These are phyloP conservation scores for Puccinia polysora DNA, from an alignment of 1,284 basidiomycete genomes.

Conservation along the genomic window DNA sequence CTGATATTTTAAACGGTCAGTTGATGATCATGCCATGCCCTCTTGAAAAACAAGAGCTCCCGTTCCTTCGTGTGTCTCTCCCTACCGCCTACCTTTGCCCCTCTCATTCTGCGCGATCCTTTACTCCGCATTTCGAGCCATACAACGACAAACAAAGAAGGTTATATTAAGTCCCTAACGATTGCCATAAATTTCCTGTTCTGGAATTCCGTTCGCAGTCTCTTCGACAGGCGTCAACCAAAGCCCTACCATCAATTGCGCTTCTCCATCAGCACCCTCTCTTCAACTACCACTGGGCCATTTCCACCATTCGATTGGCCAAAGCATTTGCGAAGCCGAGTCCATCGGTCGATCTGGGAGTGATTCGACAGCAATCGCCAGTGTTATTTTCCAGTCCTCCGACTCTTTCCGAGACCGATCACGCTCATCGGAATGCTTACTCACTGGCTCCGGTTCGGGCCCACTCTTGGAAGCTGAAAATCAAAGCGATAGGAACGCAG, in stretches of 20 bases:
- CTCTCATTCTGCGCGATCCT: not conserved
- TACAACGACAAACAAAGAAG: not conserved
- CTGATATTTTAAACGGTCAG: conserved; percentile 38
- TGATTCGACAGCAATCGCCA: conserved; percentile 13
- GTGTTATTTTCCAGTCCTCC: conserved; percentile 5
- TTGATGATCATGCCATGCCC: not conserved
- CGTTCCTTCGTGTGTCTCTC: not conserved
- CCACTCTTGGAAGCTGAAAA: conserved; percentile 12
- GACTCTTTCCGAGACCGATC: conserved; percentile 8
- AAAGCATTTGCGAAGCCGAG: conserved; percentile 19
- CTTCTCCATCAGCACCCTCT: conserved; percentile 11
- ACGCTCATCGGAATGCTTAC: conserved; percentile 19
- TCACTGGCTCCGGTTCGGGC: conserved; percentile 1
- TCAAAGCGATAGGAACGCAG: not conserved
- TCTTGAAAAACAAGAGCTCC: conserved; percentile 20
- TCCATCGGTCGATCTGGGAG: conserved; percentile 16
- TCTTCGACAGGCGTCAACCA: conserved; percentile 16
- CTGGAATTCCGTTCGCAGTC: conserved; percentile 3
- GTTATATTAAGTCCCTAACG: conserved; percentile 2
- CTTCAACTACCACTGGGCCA: not conserved
- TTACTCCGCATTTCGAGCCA: not conserved
- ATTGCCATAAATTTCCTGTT: not conserved
- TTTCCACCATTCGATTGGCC: conserved; percentile 9
- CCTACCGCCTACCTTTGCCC: not conserved
- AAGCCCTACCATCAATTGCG: conserved; percentile 2